Evolutionary conservation across 331 rosid species (phyloP), one percentile per base, ranked within the genome.

Genomic region (Quercus phellos): DNA sequence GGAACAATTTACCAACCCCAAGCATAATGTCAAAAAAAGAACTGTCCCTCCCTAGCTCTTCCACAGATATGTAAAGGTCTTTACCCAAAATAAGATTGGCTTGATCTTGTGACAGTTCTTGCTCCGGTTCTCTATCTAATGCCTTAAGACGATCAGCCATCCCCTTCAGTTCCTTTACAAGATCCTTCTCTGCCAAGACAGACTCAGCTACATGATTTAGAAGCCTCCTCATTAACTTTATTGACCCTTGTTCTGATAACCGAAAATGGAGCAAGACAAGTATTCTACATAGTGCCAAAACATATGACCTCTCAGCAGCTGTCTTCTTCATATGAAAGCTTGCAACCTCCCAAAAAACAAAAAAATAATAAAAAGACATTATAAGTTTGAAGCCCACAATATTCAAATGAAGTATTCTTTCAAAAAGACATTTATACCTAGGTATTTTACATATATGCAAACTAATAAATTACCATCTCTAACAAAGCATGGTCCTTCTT

Each of bases 41-140:
- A 66, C 51, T 66, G 24, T 17, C 19, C 11, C 19, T 66, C 71
- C 71, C 27, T n/a, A 3, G 71, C 26, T 6, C 51, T 34, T 32
- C 51, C 19, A 5, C 74, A 18, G 17, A 51, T 69, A 50, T 68
- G 32, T 35, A 35, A 43, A 60, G 26, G 18, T 30, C 27, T 69
- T 77, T 90, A 94, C 99, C 94, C 71, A 94, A 90, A 70, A 94
- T 86, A 73, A 86, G 88, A 74, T 91, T 75, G 70, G 90, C 88
- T 61, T 90, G 90, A 74, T 87, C 93, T 78, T 86, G 89, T 14
- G 43, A 29, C 74, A 88, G 72, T 68, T 86, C 90, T 78, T 77
- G 82, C 58, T 90, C 98, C 29, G 90, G 90, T 74, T 87, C 87
- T 63, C 70, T 80, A 63, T 88, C 93, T 32, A 79, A 32, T 34